Evolutionary conservation across 768 basidiomycete species (phyloP), one percentile per base, ranked within the genome.

Genomic region (Coprinellus aureogranulatus): DNA sequence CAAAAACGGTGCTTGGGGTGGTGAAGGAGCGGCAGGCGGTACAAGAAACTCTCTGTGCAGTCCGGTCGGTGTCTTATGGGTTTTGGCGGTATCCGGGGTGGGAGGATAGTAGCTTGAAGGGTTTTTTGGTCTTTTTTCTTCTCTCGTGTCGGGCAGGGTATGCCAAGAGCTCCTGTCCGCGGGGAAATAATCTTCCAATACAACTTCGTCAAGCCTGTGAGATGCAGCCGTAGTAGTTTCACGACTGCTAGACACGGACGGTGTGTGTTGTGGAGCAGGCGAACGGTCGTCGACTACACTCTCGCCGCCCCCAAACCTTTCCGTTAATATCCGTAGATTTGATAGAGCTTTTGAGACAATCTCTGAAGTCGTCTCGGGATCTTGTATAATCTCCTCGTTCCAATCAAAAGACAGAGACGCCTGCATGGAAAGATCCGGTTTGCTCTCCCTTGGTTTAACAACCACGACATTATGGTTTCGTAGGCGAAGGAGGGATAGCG

Each of bases 401-500:
- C 68, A 87, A 57, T 83, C 80, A 28, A 84, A 63, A 37, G 77
- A 75, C 4, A 75, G 66, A 0, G 84, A 81, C 0, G 85, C 85
- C 52, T 86, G 84, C 37, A 73, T 72, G 55, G 75, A 80, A 34
- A 88, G 71, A 59, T 76, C 80, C n/a, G 68, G 64, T 37, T 81
- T 76, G 1, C 72, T 64, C 3, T 67, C 68, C 9, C 71, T 68
- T n/a, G 73, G 76, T 14, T 74, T 74, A 37, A 88, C 69, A 25
- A 87, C 61, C 47, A 86, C 70, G 28, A 87, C 77, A 20, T 72
- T 69, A 65, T 82, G 84, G 44, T 71, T 70, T 59, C 84, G 78
- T 55, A 82, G 74, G 26, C 82, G 79, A 34, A 89, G 70, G 39
- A 74, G 72, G 1, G 87, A 81, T 40, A 86, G 65, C n/a, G 82